Percentiles rank a stretch among this genome's conserved stretches.
Evolutionary conservation across 805 yeast species (phyloP).

Genomic region (Starmerella ratchasimensis): DNA sequence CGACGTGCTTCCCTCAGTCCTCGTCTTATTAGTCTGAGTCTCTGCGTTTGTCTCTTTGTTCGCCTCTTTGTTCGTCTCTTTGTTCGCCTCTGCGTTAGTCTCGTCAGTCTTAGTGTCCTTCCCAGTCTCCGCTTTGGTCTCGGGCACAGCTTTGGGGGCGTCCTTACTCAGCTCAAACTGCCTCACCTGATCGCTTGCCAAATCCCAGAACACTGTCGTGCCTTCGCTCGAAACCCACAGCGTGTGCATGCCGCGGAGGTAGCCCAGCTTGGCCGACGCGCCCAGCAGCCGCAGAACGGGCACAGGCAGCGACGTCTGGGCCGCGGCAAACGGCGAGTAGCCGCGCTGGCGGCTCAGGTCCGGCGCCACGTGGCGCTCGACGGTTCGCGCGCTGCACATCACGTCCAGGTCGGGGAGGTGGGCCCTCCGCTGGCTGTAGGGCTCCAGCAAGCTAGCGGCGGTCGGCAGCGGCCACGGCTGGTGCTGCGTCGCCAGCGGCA

Average conservation of each 20-base stretch:
- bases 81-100: too few relatives aligned
- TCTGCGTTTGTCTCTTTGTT: too few relatives aligned
- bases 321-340: constrained; percentile 15
- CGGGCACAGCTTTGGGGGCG: too few relatives aligned
- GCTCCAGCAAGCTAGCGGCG: constrained; percentile 19
- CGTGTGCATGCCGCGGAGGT: constrained; percentile 64
- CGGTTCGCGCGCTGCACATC: constrained; percentile 13
- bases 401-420: constrained; percentile 19
- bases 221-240: constrained; percentile 72
- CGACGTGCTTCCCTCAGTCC: too few relatives aligned
- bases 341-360: constrained; percentile 10
- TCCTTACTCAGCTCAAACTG: constrained; percentile 37
- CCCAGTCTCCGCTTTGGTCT: too few relatives aligned
- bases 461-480: constrained; percentile 18
- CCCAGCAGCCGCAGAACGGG: constrained; percentile 3
- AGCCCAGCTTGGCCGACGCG: constrained; percentile 37
- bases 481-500: constrained; percentile 14
- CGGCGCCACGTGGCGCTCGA: constrained; percentile 18
- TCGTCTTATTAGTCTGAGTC: too few relatives aligned
- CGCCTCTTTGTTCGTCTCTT: background rate
- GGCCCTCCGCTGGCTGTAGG: constrained; percentile 17
- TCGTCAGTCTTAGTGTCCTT: too few relatives aligned
- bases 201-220: constrained; percentile 76
- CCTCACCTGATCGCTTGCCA: constrained; percentile 49
- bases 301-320: constrained; percentile 14